Base-by-base conservation (phyloP, 805 yeast species). In the Candida nemodendra region DNA sequence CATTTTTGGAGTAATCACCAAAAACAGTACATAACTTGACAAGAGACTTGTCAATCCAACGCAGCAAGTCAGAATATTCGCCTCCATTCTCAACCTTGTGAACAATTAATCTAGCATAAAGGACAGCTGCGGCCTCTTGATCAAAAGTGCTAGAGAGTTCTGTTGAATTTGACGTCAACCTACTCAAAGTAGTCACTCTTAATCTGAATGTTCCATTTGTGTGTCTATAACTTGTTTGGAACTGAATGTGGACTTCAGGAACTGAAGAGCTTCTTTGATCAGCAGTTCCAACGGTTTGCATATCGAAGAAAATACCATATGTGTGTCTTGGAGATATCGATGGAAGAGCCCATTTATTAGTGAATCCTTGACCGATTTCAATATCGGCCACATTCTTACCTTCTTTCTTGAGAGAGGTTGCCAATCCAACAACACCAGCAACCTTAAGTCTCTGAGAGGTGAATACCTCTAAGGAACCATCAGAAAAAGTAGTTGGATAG, bases 81-180 rank as follows among this genome's bases (percentile, higher is more conserved):
- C 67, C 68, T 29, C 93, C 93, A 54, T 88, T 95, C 55, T 89
- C 96, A 18, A 84, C 76, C 61, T 89, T 89, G 72, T 76, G 83
- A 30, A 91, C 89, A 9, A 96, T 93, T 38, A 91, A 76, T 59
- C 98, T 75, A 2, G 97, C 84, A 81, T 91, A 83, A 42, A 90
- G 68, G 1, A 90, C 97, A 12, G 96, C 95, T 3, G 99, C 96
- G 9, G 97, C 96, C 65, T 93, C 98, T 71, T 93, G 98, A 66
- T 93, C 99, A 62, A 93, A 93, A n/a, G 93, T 56, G 41, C 65
- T 65, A 13, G 79, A 66, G 42, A 77, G 64, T 32, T 72, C 77
- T 29, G 76, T 76, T 18, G 72, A 64, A 32, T 56, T 58, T 11
- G 80, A 74, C 41, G 78, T 72, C 43, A 72, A 60, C 57, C 78